Evolutionary conservation across 75 land plant genomes (phyloP).

Genomic region (Chamaecyparis obtusa): DNA sequence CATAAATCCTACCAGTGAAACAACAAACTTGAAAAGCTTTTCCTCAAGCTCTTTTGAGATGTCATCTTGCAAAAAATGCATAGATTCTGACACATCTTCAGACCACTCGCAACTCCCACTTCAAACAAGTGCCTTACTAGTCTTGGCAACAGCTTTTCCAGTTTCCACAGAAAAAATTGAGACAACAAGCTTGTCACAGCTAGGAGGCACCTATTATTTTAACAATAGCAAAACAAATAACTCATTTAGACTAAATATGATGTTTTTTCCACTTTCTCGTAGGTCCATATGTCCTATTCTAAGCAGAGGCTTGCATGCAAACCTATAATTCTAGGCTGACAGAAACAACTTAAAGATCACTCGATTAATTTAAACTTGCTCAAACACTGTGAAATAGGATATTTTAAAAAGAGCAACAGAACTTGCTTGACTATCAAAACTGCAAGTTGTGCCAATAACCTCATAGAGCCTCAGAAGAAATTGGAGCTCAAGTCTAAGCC

Average conservation of each 20-base stretch:
- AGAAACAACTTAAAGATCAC: not conserved
- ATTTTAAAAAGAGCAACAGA: not conserved
- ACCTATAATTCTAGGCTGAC: not conserved
- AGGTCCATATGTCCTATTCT: not conserved
- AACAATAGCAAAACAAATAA: not conserved
- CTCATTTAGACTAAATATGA: not conserved
- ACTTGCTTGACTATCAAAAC: not conserved
- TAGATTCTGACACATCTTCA: slow-evolving; percentile 68
- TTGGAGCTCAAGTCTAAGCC: not conserved
- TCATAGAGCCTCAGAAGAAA: not conserved
- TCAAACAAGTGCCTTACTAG: slow-evolving; percentile 46
- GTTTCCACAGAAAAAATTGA: slow-evolving; percentile 53
- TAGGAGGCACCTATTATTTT: slow-evolving; percentile 60
- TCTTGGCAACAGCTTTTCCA: slow-evolving; percentile 57
- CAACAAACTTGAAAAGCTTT: slow-evolving; percentile 60
- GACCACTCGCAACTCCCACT: slow-evolving; percentile 74
- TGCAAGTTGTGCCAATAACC: not conserved
- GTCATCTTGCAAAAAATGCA: slow-evolving; percentile 52
- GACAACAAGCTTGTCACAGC: slow-evolving; percentile 73
- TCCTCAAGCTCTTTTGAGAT: slow-evolving; percentile 56
- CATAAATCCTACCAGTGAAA: slow-evolving; percentile 52
- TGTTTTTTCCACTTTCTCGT: not conserved
- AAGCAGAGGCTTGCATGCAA: not conserved
- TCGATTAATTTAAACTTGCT: not conserved
- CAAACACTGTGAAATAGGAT: not conserved